Conservation (phyloP, 169 alveolate genomes). For the Toxoplasma gondii region DNA sequence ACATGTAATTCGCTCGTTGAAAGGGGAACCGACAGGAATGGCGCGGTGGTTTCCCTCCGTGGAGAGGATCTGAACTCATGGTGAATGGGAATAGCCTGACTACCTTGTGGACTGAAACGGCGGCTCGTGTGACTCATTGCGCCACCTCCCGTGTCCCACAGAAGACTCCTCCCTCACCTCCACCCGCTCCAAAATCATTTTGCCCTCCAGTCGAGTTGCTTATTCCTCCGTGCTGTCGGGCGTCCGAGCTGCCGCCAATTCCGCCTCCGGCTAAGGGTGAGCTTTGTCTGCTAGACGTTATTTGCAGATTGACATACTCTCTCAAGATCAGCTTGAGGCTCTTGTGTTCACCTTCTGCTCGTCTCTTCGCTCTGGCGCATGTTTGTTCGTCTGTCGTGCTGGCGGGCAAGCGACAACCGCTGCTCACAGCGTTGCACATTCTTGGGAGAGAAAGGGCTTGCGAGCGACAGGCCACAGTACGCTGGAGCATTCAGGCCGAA, state of each 20-base stretch:
- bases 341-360: too few relatives aligned
- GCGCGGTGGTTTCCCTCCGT: too few relatives aligned
- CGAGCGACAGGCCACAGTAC: neutral
- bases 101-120: too few relatives aligned
- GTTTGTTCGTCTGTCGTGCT: too few relatives aligned
- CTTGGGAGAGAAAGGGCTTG: neutral
- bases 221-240: constrained; percentile 9
- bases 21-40: too few relatives aligned
- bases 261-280: neutral
- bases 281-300: neutral
- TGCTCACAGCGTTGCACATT: neutral
- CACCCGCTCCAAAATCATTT: neutral
- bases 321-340: neutral
- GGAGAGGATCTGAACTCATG: too few relatives aligned
- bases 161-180: neutral
- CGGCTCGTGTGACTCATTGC: too few relatives aligned
- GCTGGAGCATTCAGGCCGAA: neutral
- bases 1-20: too few relatives aligned
- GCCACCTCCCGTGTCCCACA: too few relatives aligned
- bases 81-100: too few relatives aligned
- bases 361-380: too few relatives aligned
- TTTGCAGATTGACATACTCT: neutral
- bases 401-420: neutral
- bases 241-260: constrained; percentile 6
- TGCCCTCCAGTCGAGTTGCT: constrained; percentile 34